Percentiles rank a stretch among this genome's conserved stretches.
These are phyloP conservation scores for Alternaria metachromatica DNA, from an alignment of 2,329 filamentous ascomycete species.

Conservation along the genomic window DNA sequence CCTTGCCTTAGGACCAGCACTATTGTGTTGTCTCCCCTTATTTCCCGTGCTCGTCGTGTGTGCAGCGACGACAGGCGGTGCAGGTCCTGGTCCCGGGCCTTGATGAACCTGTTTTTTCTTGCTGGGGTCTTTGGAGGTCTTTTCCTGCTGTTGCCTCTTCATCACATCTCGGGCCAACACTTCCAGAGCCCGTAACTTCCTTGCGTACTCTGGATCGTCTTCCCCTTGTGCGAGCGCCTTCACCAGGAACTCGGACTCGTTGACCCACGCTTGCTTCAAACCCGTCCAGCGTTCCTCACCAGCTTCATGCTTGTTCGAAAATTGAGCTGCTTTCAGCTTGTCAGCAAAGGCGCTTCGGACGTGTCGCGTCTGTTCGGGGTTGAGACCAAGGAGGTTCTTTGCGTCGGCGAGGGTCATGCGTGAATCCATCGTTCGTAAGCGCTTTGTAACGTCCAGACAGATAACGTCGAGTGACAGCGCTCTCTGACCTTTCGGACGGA, in stretches of 20 bases:
- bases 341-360: slow-evolving; percentile 71
- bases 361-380: slow-evolving; percentile 70
- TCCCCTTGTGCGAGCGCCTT: slow-evolving; percentile 60
- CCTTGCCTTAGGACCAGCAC: neutral
- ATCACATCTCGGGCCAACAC: slow-evolving; percentile 77
- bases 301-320: slow-evolving; percentile 75
- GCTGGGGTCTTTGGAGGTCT: slow-evolving; percentile 61
- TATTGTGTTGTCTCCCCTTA: slow-evolving; percentile 40
- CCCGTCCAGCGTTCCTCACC: slow-evolving; percentile 74
- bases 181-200: slow-evolving; percentile 71
- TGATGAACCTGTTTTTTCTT: slow-evolving; percentile 50
- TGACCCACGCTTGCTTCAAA: slow-evolving; percentile 72
- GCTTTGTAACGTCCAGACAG: slow-evolving; percentile 81
- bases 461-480: slow-evolving; percentile 77
- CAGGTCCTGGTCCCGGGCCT: slow-evolving; percentile 53
- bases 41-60: slow-evolving; percentile 24
- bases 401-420: slow-evolving; percentile 77
- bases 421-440: slow-evolving; percentile 69
- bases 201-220: slow-evolving; percentile 59
- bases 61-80: slow-evolving; percentile 34
- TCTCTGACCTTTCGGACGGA: slow-evolving; percentile 60
- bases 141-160: slow-evolving; percentile 76
- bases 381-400: slow-evolving; percentile 73
- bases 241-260: slow-evolving; percentile 62
- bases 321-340: slow-evolving; percentile 69